Evolutionary conservation across 1,284 basidiomycete genomes (phyloP).

Genomic region (Vanrija pseudolonga): DNA sequence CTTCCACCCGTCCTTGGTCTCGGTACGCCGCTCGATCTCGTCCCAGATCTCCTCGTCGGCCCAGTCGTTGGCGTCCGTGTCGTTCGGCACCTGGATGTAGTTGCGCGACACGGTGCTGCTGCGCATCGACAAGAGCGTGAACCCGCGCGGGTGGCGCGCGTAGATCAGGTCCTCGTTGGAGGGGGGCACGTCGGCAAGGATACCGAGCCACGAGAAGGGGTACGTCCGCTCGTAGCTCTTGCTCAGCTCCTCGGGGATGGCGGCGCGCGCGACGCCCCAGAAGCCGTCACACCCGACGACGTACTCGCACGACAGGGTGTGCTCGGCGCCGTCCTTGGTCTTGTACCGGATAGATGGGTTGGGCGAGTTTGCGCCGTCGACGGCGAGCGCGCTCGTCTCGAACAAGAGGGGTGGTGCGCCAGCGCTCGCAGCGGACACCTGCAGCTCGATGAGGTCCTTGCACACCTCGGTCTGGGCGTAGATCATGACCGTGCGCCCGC

Average conservation of each 20-base stretch:
- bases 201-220: slow-evolving; percentile 20
- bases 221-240: slow-evolving; percentile 16
- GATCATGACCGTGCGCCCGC: slow-evolving; percentile 19
- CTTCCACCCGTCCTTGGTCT: slow-evolving; percentile 19
- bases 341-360: slow-evolving; percentile 12
- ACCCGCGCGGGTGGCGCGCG: slow-evolving; percentile 15
- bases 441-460: slow-evolving; percentile 20
- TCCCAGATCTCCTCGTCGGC: slow-evolving; percentile 19
- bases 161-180: slow-evolving; percentile 23
- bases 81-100: slow-evolving; percentile 21
- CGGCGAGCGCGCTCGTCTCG: slow-evolving; percentile 7
- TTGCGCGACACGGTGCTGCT: slow-evolving; percentile 15
- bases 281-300: slow-evolving; percentile 17
- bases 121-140: slow-evolving; percentile 19
- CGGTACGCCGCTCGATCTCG: slow-evolving; percentile 13
- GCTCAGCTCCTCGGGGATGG: slow-evolving; percentile 14
- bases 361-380: slow-evolving; percentile 12
- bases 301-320: slow-evolving; percentile 14
- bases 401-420: slow-evolving; percentile 7
- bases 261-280: slow-evolving; percentile 19
- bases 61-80: slow-evolving; percentile 16
- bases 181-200: slow-evolving; percentile 17
- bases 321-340: slow-evolving; percentile 9
- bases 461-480: slow-evolving; percentile 24
- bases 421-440: slow-evolving; percentile 14